Percentiles rank a stretch among this genome's conserved stretches.
phyloP scores from a whole-genome alignment of 176 grass and related monocot species.

The Dactylis glomerata region DNA sequence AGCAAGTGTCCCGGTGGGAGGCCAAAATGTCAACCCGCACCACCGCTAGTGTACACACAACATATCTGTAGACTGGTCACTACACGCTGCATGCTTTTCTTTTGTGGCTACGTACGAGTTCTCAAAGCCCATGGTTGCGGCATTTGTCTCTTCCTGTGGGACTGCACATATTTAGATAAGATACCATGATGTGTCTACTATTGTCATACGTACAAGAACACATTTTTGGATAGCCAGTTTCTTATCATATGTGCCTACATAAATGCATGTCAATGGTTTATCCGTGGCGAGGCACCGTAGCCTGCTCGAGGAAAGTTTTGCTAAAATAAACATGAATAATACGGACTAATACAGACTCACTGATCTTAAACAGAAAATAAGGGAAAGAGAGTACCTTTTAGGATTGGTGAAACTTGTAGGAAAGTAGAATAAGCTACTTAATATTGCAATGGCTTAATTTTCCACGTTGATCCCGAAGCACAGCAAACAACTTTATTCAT shows the following conservation, averaged over 20 bases:
- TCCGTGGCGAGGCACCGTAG: too few relatives aligned
- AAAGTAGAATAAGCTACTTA: background rate
- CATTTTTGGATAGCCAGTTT: background rate
- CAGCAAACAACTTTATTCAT: background rate
- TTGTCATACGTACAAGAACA: background rate
- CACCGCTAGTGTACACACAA: conserved; percentile 32
- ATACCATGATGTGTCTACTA: background rate
- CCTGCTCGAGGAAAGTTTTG: background rate
- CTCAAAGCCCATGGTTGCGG: background rate
- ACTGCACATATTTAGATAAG: background rate
- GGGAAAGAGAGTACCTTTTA: background rate
- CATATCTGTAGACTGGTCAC: background rate
- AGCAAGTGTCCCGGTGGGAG: background rate
- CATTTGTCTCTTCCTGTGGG: background rate
- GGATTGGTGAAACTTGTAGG: background rate
- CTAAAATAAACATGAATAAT: background rate
- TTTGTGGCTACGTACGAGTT: background rate
- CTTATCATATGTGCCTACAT: background rate
- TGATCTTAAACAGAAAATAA: background rate
- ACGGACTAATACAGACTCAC: background rate
- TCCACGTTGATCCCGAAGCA: background rate
- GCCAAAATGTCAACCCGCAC: conserved; percentile 33
- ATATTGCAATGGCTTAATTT: background rate
- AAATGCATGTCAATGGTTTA: background rate
- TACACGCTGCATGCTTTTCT: background rate